Base-by-base conservation (phyloP, 768 basidiomycete genomes). In the Termitomyces sp. region DNA sequence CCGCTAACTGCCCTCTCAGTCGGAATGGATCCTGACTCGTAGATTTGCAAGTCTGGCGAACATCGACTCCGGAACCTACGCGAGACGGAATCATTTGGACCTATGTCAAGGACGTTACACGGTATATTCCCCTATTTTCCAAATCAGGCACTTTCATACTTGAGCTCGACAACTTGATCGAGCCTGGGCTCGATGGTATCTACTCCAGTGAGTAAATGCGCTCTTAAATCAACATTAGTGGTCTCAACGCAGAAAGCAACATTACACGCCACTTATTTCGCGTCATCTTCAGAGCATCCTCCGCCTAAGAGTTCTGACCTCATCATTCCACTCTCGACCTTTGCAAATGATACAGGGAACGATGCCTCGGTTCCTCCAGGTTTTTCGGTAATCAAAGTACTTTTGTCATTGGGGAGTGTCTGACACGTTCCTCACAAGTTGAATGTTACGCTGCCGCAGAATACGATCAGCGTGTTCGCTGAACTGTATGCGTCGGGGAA, bases 41-140 rank as follows among this genome's bases (percentile, higher is more conserved):
- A 17, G n/a, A 15, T 5, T 28, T 28, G 11, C 2, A 28, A 88
- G 87, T 90, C 48, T 90, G 88, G 88, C 75, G 88, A 32, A 89
- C 85, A 19, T 88, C 87, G 0, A 91, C 89, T 12, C 84, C 88
- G 0, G 88, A 90, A 65, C 89, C 89, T 0, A 85, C 82, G 0
- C 60, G 59, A 17, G 74, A 80, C 43, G 88, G 88, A 11, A 90
- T 91, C 57, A 83, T 88, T 47, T 90, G 88, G 88, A 88, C 88
- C 1, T 84, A 80, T 54, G 66, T 82, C 62, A 90, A 90, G 64
- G 89, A 90, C 59, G 86, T 85, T 19, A 84, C 87, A 8, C 81
- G 81, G 21, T 91, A 85, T 58, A 78, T 76, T 3, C 86, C 87
- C 1, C 76, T 91, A 34, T 90, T 91, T 63, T 72, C 81, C 1